phyloP scores from a whole-genome alignment of 352 stramenopile genomes.

The Aphanomyces euteiches region DNA sequence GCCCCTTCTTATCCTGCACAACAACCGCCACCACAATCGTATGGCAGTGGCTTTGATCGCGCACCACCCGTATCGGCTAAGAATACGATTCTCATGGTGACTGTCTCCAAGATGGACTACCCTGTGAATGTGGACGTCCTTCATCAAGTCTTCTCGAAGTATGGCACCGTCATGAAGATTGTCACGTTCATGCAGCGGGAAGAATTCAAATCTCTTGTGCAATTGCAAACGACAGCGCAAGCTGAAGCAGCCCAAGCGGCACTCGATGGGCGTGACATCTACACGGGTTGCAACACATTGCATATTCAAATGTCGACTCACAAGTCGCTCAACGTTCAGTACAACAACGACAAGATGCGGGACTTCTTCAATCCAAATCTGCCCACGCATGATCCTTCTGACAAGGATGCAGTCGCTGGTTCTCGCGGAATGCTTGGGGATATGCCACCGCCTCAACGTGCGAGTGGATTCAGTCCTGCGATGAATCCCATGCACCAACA shows the following conservation, averaged over 20 bases:
- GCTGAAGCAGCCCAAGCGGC: conserved; percentile 61
- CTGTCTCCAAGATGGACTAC: conserved; percentile 79
- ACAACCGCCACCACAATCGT: neutral
- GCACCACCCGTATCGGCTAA: neutral
- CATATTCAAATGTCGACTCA: conserved; percentile 76
- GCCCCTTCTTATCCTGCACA: neutral
- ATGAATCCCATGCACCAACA: neutral
- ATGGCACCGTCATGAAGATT: conserved; percentile 78
- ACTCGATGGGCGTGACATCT: conserved; percentile 78
- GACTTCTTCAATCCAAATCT: conserved; percentile 77
- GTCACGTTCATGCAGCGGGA: conserved; percentile 80
- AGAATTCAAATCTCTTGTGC: conserved; percentile 75
- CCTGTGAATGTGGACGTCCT: conserved; percentile 76
- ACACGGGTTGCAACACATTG: conserved; percentile 81
- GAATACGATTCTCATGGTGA: conserved; percentile 76
- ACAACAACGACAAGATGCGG: conserved; percentile 66
- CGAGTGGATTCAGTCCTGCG: neutral
- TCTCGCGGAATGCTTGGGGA: conserved; percentile 6
- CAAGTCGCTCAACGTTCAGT: conserved; percentile 62
- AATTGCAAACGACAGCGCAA: conserved; percentile 74
- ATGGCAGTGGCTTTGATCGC: neutral
- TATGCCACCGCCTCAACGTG: conserved; percentile 25
- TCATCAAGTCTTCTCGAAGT: conserved; percentile 80
- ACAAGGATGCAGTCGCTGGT: neutral
- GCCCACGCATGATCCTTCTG: conserved; percentile 34